Base-by-base conservation (phyloP, 2,329 filamentous ascomycete genomes). In the Fusarium sp. region DNA sequence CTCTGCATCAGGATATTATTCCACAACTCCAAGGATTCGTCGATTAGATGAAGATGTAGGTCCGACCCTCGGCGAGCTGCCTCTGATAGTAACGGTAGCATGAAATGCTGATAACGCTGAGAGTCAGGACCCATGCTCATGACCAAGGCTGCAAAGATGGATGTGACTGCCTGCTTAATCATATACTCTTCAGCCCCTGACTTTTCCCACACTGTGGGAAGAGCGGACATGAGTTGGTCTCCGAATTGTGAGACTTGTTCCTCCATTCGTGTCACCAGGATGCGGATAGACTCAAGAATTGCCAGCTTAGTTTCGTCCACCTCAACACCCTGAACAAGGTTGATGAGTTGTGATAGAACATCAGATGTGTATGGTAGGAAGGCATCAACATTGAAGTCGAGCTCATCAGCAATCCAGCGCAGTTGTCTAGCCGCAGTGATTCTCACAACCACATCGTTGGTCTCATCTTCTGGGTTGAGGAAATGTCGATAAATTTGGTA, bases 21-120 rank as follows among this genome's bases (percentile, higher is more conserved):
- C 95, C 95, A 98, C 4, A 99, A 86, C 56, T 97, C 94, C 15
- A 98, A 83, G 0, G 93, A 92, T 76, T 99, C 96, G 65, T 98
- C 96, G 14, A 97, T 88, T 13, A 99, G 87, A 73, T 97, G 96
- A 3, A 94, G 81, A 70, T 92, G 88, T 41, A 92, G 84, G 39
- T 92, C 87, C 2, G 93, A 96, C 13, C 87, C 88, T 4, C 91
- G 89, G 59, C 94, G 87, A 35, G 96, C 88, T 3, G 94, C 93
- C 73, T 92, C 91, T 45, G 88, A 85, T 41, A 99, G 90, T 50
- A 98, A 86, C 0, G 95, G 94, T 19, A 97, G 81, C 71, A 97
- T 92, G 52, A 94, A 84, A 17, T 85, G 79, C 67, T 97, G 93
- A 71, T 96, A 97, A 19, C 89, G 86, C 64, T 90, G 86, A 6